These are phyloP conservation scores for Lactarius vividus DNA, from an alignment of 768 basidiomycete genomes.

Conservation along the genomic window DNA sequence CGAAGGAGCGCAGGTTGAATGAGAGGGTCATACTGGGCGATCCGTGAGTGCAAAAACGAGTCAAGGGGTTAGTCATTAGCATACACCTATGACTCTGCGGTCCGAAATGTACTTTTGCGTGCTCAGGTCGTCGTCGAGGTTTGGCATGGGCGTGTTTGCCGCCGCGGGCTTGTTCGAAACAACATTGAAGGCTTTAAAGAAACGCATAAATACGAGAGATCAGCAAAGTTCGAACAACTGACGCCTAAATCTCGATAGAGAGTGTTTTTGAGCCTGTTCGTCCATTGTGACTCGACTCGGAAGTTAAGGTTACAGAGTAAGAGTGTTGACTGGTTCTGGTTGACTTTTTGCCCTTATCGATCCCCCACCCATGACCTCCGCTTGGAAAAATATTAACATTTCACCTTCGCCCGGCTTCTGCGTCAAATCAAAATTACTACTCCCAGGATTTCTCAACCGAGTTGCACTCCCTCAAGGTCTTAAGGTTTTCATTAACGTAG, in stretches of 20 bases:
- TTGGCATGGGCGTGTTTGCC: slow-evolving; percentile 51
- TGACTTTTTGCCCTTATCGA: background rate
- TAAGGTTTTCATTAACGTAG: slow-evolving; percentile 75
- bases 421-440: slow-evolving; percentile 54
- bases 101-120: slow-evolving; percentile 77
- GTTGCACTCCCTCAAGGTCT: slow-evolving; percentile 44
- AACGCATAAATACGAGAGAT: background rate
- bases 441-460: slow-evolving; percentile 38
- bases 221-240: background rate
- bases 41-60: slow-evolving; percentile 10
- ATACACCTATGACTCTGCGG: slow-evolving; percentile 74
- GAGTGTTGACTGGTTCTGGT: too few species aligned
- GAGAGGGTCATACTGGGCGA: slow-evolving; percentile 87
- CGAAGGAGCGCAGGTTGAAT: slow-evolving; percentile 89
- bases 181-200: background rate
- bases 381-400: slow-evolving; percentile 14
- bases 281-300: slow-evolving; percentile 1
- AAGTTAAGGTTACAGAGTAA: background rate
- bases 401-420: slow-evolving; percentile 66
- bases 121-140: slow-evolving; percentile 62
- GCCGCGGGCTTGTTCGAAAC: background rate
- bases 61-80: slow-evolving; percentile 31
- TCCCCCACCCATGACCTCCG: slow-evolving; percentile 9
- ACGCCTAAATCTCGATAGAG: slow-evolving; percentile 20
- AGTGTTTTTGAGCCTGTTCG: slow-evolving; percentile 5